These are phyloP conservation scores for Trifolium repens DNA, from an alignment of 306 rosid species.

Conservation along the genomic window DNA sequence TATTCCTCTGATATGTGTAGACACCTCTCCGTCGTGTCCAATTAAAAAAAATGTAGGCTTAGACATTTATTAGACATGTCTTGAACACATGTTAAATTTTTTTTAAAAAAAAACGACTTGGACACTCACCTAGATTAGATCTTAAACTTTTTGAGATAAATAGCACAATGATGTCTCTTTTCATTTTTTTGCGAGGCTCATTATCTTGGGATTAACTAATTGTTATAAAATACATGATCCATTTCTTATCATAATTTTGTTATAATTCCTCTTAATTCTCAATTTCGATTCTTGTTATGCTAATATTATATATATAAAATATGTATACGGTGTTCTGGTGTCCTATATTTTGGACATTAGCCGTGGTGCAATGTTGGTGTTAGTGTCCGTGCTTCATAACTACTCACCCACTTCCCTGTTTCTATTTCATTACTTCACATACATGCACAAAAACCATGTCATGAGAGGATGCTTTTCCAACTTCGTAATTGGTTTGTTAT, in stretches of 20 bases:
- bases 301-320: too few relatives aligned
- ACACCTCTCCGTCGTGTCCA: not conserved
- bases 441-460: not conserved
- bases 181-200: not conserved
- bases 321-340: too few relatives aligned
- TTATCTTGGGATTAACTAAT: not conserved
- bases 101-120: not conserved
- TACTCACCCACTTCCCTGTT: not conserved
- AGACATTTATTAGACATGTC: not conserved
- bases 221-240: not conserved
- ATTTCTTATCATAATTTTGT: too few relatives aligned
- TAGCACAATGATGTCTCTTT: not conserved
- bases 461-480: conserved; percentile 1
- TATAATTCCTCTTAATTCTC: too few relatives aligned
- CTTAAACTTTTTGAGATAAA: not conserved
- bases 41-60: not conserved
- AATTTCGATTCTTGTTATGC: too few relatives aligned
- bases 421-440: not conserved
- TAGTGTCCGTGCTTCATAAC: not conserved
- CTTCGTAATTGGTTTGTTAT: not conserved
- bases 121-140: not conserved
- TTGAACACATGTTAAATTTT: not conserved
- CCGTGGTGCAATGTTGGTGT: too few relatives aligned
- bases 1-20: not conserved
- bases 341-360: too few relatives aligned